Conservation (phyloP, 768 basidiomycete species). For the Kwoniella dendrophila region DNA sequence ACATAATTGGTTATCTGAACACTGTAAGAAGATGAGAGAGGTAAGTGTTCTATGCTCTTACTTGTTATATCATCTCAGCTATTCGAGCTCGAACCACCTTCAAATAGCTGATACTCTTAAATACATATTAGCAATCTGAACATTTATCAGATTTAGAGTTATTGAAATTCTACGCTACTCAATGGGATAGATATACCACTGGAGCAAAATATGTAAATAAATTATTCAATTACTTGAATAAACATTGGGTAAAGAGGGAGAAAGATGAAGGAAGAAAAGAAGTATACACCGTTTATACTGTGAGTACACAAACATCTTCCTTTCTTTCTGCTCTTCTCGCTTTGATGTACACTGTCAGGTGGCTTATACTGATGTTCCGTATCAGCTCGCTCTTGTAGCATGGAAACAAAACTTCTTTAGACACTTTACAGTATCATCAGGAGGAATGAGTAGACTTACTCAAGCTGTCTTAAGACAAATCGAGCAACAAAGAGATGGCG, state of each 20-base stretch:
- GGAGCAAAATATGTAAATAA: conserved; percentile 97
- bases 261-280: conserved; percentile 94
- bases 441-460: conserved; percentile 69
- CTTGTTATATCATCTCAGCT: neutral
- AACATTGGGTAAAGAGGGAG: conserved; percentile 98
- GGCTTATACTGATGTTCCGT: neutral
- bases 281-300: conserved; percentile 94
- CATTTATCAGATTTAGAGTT: conserved; percentile 80
- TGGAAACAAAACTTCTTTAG: conserved; percentile 90
- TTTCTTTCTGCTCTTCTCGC: neutral
- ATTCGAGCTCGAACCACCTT: neutral
- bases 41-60: conserved; percentile 56
- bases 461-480: conserved; percentile 85
- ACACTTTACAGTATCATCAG: conserved; percentile 21
- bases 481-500: conserved; percentile 90
- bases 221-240: conserved; percentile 95
- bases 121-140: conserved; percentile 67
- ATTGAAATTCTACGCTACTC: conserved; percentile 82
- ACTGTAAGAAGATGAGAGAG: conserved; percentile 70
- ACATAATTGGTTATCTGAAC: conserved; percentile 82
- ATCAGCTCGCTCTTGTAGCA: conserved; percentile 86
- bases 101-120: conserved; percentile 12
- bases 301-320: conserved; percentile 57
- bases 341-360: neutral
- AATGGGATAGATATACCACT: conserved; percentile 96